Percentiles rank a stretch among this genome's conserved stretches.
phyloP scores from a whole-genome alignment of 2,329 filamentous ascomycete genomes.

The Aquanectria penicillioides region DNA sequence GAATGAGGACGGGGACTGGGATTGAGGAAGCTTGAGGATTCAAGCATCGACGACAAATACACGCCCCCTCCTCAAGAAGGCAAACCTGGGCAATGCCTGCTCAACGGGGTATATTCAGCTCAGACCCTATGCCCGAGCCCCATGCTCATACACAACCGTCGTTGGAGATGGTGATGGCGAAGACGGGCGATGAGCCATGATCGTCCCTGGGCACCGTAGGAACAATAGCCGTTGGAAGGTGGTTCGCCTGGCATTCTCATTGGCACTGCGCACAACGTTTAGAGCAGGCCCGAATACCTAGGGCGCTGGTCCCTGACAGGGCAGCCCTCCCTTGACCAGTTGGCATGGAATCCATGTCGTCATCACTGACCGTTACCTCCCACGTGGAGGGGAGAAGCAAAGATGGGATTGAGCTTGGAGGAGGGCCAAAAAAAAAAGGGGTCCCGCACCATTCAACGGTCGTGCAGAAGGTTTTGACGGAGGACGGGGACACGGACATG shows the following conservation, averaged over 20 bases:
- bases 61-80: neutral
- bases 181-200: neutral
- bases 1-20: neutral
- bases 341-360: neutral
- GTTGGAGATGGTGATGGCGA: neutral
- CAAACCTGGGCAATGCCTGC: neutral
- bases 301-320: slow-evolving; percentile 8
- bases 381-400: slow-evolving; percentile 7
- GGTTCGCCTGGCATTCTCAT: neutral
- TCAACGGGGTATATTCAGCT: neutral
- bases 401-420: slow-evolving; percentile 3
- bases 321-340: neutral
- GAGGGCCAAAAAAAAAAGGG: neutral
- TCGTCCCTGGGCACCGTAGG: slow-evolving; percentile 14
- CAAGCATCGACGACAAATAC: neutral
- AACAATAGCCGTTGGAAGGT: neutral
- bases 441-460: slow-evolving; percentile 10
- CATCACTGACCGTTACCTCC: neutral
- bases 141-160: neutral
- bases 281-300: slow-evolving; percentile 21
- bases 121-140: neutral
- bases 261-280: neutral
- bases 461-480: neutral
- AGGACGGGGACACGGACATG: neutral
- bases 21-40: neutral